Base-by-base conservation (phyloP, 1,284 basidiomycete genomes). In the Naganishia albida region DNA sequence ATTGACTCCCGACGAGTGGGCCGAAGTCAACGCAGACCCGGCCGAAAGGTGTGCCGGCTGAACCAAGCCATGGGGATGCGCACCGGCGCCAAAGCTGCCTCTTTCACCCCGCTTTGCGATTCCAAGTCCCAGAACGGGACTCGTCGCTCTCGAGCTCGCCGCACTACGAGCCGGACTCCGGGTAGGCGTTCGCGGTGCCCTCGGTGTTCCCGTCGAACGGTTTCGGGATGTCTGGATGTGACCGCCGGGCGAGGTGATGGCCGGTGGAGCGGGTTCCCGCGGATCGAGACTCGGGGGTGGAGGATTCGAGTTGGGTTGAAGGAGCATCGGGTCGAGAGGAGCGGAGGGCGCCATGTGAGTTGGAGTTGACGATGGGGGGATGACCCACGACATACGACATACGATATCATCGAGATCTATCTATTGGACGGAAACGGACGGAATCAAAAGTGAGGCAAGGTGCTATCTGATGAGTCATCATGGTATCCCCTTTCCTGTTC, bases 231-330 rank as follows among this genome's bases (percentile, higher is more conserved):
- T 60, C 15, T 60, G 57, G 44, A 60, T 60, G 23, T 60, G 67
- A 26, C 69, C 67, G 7, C 69, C 63, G 3, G 67, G 54, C 13
- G 63, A 28, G 7, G 68, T 46, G 10, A 69, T 64, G 3, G 73
- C 66, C 28, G 57, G 57, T 26, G 23, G 73, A 70, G 7, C 40
- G n/a, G 77, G 77, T 64, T 79, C 77, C 25, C 77, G 72, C 25
- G 77, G 77, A 64, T 79, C 77, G 16, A 72, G 67, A 6, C 65
- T 71, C 12, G 77, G 77, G 15, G 77, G 76, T n/a, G 77, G 75
- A n/a, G 76, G 70, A 65, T 7, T 28, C 46, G 23, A 48, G n/a
- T 25, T 74, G 72, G 48, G 75, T 75, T 77, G 65, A 30, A 30
- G 6, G 30, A 42, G 13, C 34, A 43, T 7, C 46, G 25, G 13